phyloP scores from a whole-genome alignment of 176 grass and related monocot species.

The Luzula sylvatica region DNA sequence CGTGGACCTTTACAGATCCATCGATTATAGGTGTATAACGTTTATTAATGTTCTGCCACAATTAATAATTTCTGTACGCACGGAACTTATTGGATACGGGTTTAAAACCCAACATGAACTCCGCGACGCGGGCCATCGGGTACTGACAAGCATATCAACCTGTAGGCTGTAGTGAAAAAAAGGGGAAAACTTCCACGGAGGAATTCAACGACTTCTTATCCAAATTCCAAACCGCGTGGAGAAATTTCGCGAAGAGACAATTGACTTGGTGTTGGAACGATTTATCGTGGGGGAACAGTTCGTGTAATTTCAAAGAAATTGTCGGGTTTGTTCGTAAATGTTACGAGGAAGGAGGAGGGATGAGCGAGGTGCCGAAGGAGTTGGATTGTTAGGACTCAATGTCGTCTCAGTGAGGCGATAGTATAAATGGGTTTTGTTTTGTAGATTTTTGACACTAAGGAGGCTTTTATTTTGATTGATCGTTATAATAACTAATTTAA shows the following conservation, averaged over 20 bases:
- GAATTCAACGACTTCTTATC: slow-evolving; percentile 43
- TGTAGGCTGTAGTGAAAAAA: slow-evolving; percentile 53
- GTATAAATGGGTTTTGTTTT: too few species aligned
- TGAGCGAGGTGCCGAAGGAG: slow-evolving; percentile 36
- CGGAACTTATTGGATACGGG: slow-evolving; percentile 68
- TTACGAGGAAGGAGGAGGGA: slow-evolving; percentile 24
- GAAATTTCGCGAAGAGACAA: slow-evolving; percentile 84
- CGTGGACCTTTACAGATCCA: slow-evolving; percentile 46
- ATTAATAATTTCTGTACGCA: too few species aligned
- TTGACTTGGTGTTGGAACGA: slow-evolving; percentile 67
- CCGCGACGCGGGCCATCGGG: slow-evolving; percentile 54
- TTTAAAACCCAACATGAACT: slow-evolving; percentile 46
- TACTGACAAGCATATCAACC: slow-evolving; percentile 69
- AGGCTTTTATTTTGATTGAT: too few species aligned
- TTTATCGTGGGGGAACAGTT: slow-evolving; percentile 66
- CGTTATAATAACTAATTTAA: too few species aligned
- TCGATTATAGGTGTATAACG: too few species aligned
- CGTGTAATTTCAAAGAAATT: slow-evolving; percentile 42
- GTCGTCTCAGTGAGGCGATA: neutral
- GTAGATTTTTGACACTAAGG: too few species aligned
- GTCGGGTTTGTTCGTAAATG: slow-evolving; percentile 46
- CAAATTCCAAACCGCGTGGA: slow-evolving; percentile 47
- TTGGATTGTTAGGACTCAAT: slow-evolving; percentile 61
- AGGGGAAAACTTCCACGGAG: slow-evolving; percentile 48
- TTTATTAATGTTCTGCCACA: too few species aligned